Percentiles rank a stretch among this genome's conserved stretches.
These are phyloP conservation scores for Keqinozyma sinolaborantium DNA, from an alignment of 1,139 yeast species.

Conservation along the genomic window DNA sequence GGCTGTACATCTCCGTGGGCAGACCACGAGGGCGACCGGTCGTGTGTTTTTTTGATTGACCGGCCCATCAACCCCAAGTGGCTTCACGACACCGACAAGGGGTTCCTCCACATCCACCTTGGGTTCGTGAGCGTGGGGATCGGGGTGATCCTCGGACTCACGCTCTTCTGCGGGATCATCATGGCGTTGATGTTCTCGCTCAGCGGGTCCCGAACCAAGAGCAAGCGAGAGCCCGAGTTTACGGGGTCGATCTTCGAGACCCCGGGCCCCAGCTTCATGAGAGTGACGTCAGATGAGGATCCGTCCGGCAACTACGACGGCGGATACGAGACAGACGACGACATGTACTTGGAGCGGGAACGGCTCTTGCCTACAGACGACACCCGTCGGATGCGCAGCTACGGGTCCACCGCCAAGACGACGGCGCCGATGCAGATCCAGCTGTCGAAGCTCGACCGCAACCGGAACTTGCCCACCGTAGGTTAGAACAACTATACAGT, in stretches of 20 bases:
- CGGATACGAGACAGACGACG: conserved; percentile 48
- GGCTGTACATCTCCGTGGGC: conserved; percentile 57
- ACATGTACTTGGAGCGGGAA: conserved; percentile 31
- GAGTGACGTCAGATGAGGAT: conserved; percentile 31
- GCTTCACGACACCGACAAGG: conserved; percentile 38
- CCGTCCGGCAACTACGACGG: conserved; percentile 22
- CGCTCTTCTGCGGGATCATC: conserved; percentile 33
- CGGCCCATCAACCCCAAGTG: conserved; percentile 55
- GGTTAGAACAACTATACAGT: too few relatives aligned
- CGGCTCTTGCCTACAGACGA: conserved; percentile 22
- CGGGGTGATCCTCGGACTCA: conserved; percentile 60
- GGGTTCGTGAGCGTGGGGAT: conserved; percentile 66
- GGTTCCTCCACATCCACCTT: conserved; percentile 52
- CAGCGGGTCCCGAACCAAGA: conserved; percentile 12
- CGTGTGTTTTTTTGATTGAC: conserved; percentile 73
- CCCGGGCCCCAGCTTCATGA: conserved; percentile 34
- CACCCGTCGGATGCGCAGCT: conserved; percentile 8
- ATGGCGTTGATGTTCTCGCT: conserved; percentile 25
- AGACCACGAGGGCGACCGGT: conserved; percentile 14
- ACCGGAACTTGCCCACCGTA: conserved; percentile 36
- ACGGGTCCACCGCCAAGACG: conserved; percentile 14
- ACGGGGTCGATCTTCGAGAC: conserved; percentile 4
- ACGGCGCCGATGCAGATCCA: conserved; percentile 8
- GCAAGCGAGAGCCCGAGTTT: conserved; percentile 6
- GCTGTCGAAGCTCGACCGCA: conserved; percentile 12